phyloP scores from a whole-genome alignment of 2,329 filamentous ascomycete species.

The Pseudopithomyces chartarum region DNA sequence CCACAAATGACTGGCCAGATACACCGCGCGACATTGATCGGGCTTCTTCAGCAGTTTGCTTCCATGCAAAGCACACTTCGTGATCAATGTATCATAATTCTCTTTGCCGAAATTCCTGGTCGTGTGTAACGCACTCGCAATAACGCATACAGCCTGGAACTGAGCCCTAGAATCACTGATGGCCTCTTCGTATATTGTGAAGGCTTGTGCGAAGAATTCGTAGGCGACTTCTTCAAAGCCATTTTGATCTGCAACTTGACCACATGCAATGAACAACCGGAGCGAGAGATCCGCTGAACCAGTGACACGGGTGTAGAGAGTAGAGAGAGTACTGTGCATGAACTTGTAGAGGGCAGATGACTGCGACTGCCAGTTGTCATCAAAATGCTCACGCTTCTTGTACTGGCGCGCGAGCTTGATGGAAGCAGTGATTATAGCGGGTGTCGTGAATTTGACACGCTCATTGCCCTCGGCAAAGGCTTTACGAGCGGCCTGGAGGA shows the following conservation, averaged over 20 bases:
- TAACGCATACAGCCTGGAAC: constrained; percentile 96
- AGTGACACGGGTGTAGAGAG: constrained; percentile 84
- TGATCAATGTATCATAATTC: constrained; percentile 98
- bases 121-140: constrained; percentile 86
- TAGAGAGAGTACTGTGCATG: constrained; percentile 85
- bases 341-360: constrained; percentile 92
- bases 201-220: constrained; percentile 97
- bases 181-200: constrained; percentile 96
- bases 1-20: constrained; percentile 95
- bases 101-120: constrained; percentile 92
- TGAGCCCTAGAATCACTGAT: constrained; percentile 95
- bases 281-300: constrained; percentile 86
- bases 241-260: constrained; percentile 88
- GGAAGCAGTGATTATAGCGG: constrained; percentile 85
- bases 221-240: constrained; percentile 96
- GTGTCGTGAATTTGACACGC: constrained; percentile 92
- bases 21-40: constrained; percentile 95
- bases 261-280: constrained; percentile 87
- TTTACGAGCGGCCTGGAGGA: constrained; percentile 85
- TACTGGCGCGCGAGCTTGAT: constrained; percentile 87
- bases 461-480: constrained; percentile 92
- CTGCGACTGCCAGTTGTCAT: constrained; percentile 74
- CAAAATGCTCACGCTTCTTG: constrained; percentile 88
- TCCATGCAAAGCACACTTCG: constrained; percentile 93
- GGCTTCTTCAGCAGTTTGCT: constrained; percentile 98